A percentile compares a stretch with the other conserved stretches of the same genome.
phyloP scores from a whole-genome alignment of 345 rosid genomes.

The Angophora floribunda region DNA sequence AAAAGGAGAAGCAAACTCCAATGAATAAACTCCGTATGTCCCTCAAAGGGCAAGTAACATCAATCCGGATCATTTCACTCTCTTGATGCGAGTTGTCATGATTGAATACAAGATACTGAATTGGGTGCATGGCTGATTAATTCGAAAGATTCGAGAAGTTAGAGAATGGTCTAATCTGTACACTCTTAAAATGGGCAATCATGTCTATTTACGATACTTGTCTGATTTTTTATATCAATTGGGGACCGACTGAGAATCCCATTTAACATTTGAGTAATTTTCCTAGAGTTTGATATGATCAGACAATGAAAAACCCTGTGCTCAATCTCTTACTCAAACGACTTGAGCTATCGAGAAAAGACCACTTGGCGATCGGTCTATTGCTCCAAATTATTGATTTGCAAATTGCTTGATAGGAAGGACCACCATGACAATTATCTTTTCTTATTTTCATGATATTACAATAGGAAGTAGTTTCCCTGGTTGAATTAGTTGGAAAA shows the following conservation, averaged over 20 bases:
- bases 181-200: background rate
- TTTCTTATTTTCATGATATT: background rate
- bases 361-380: fast-evolving
- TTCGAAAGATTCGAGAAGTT: background rate
- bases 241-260: background rate
- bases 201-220: fast-evolving
- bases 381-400: background rate
- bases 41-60: background rate
- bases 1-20: background rate
- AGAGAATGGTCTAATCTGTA: background rate
- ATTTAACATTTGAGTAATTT: background rate
- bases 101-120: background rate
- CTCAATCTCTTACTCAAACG: background rate
- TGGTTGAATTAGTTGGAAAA: background rate
- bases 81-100: background rate
- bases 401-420: background rate
- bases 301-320: fast-evolving
- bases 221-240: background rate
- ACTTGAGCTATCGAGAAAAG: background rate
- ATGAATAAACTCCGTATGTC: background rate
- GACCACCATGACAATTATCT: background rate
- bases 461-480: background rate
- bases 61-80: background rate
- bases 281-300: background rate
- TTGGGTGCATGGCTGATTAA: background rate